These are phyloP conservation scores for Coemansia sp. DNA, from an alignment of 192 early-diverging fungal species.

Conservation along the genomic window DNA sequence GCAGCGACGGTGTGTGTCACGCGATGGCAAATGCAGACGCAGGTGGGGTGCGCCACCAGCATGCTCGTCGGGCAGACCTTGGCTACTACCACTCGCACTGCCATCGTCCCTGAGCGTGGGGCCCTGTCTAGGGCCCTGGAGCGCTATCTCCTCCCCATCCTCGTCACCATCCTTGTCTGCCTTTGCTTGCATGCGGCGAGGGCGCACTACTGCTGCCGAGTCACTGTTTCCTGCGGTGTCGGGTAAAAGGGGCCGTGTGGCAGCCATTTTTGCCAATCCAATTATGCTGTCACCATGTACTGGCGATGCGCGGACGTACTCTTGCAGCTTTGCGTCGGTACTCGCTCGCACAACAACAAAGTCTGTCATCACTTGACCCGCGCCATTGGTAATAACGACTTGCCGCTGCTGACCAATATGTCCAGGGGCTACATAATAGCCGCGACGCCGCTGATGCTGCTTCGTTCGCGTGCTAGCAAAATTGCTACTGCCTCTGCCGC, in stretches of 20 bases:
- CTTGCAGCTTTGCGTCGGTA: constrained; percentile 13
- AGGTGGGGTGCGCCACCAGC: neutral
- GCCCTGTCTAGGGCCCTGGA: neutral
- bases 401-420: constrained; percentile 14
- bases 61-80: neutral
- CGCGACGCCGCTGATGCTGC: constrained; percentile 9
- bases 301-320: constrained; percentile 7
- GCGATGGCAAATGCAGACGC: neutral
- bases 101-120: constrained; percentile 4
- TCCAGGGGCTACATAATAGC: constrained; percentile 7
- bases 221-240: neutral
- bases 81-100: neutral
- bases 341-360: constrained; percentile 40
- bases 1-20: constrained; percentile 15
- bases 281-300: constrained; percentile 7
- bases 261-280: neutral
- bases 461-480: neutral
- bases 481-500: neutral
- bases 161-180: neutral
- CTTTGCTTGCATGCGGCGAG: neutral
- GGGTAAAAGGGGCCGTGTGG: neutral
- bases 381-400: constrained; percentile 46
- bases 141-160: constrained; percentile 1
- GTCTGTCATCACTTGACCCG: constrained; percentile 43
- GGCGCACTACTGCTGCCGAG: neutral